Base-by-base conservation (phyloP, 2,329 filamentous ascomycete genomes). In the Capronia epimyces region DNA sequence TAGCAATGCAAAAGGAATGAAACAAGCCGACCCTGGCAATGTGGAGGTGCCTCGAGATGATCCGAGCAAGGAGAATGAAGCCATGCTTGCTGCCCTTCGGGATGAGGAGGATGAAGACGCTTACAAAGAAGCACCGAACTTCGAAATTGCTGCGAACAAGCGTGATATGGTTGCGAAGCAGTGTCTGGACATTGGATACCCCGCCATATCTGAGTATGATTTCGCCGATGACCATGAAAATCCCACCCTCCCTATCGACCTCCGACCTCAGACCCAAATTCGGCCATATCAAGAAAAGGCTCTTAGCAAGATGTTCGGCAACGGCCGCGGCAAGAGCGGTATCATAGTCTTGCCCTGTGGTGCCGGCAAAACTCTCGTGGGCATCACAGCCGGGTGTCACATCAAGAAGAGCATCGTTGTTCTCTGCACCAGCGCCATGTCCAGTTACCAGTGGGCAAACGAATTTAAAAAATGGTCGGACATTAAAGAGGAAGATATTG, bases 381-480 rank as follows among this genome's bases (percentile, higher is more conserved):
- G 93, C n/a, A 95, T 98, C 61, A 97, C 93, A 16, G 93, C 93
- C 36, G 93, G 90, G 16, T 97, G 93, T 70, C 97, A 93, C 3
- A 91, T 98, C 69, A 95, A 95, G 69, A 98, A 97, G 72, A 90
- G 90, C 9, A 83, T 90, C 18, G 91, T 98, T 50, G 89, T 98
- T 6, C 81, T 98, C 16, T 95, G 89, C 71, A 98, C 93, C 1
- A 95, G 89, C 65, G 91, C 89, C 47, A 98, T 98, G 91, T 96
- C 89, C 5, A 93, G 95, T 4, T 86, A 95, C 16, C 93, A 98
- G 68, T 98, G 93, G 93, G 79, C 89, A 53, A 84, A 93, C 54
- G 93, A 98, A 65, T 98, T 98, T 65, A 73, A 97, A 57, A 95
- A 96, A 63, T 98, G 93, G 93, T 96, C 90, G n/a, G 97, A 97